Conservation (phyloP, 1,139 yeast genomes). For the Pichia sp. region DNA sequence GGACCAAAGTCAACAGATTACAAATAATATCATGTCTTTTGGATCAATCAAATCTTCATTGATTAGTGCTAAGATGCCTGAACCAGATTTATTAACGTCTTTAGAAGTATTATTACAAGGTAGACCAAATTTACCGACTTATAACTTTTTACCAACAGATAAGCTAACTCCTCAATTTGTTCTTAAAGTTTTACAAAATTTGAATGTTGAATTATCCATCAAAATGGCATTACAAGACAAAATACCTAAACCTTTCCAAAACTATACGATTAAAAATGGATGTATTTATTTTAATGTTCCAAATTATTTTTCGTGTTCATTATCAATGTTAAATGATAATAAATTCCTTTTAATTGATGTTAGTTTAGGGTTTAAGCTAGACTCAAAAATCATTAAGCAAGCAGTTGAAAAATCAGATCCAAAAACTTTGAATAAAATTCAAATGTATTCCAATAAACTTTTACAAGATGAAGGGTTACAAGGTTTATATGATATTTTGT, state of each 20-base stretch:
- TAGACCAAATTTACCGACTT: slow-evolving; percentile 67
- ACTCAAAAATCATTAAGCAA: slow-evolving; percentile 29
- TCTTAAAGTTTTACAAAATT: slow-evolving; percentile 56
- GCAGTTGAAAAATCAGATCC: slow-evolving; percentile 29
- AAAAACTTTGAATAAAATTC: slow-evolving; percentile 38
- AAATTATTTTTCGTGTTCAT: slow-evolving; percentile 61
- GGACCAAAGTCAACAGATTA: slow-evolving; percentile 65
- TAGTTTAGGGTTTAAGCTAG: slow-evolving; percentile 50
- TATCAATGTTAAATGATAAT: slow-evolving; percentile 61
- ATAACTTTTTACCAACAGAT: slow-evolving; percentile 46
- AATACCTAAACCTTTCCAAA: slow-evolving; percentile 57
- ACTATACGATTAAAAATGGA: slow-evolving; percentile 68
- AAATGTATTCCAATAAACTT: slow-evolving; percentile 53
- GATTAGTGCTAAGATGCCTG: slow-evolving; percentile 80
- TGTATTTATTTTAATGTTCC: slow-evolving; percentile 61
- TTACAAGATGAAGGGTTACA: slow-evolving; percentile 41
- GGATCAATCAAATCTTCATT: slow-evolving; percentile 56
- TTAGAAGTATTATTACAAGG: slow-evolving; percentile 78
- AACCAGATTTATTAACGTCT: slow-evolving; percentile 82
- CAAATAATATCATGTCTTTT: slow-evolving; percentile 50
- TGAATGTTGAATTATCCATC: slow-evolving; percentile 69
- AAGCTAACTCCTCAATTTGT: slow-evolving; percentile 53
- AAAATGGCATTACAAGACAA: slow-evolving; percentile 64
- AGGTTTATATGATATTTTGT: slow-evolving; percentile 62
- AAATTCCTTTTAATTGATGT: slow-evolving; percentile 79